Evolutionary conservation across 805 yeast genomes (phyloP), one percentile per base, ranked within the genome.

Genomic region (Yamadazyma nakazawae): DNA sequence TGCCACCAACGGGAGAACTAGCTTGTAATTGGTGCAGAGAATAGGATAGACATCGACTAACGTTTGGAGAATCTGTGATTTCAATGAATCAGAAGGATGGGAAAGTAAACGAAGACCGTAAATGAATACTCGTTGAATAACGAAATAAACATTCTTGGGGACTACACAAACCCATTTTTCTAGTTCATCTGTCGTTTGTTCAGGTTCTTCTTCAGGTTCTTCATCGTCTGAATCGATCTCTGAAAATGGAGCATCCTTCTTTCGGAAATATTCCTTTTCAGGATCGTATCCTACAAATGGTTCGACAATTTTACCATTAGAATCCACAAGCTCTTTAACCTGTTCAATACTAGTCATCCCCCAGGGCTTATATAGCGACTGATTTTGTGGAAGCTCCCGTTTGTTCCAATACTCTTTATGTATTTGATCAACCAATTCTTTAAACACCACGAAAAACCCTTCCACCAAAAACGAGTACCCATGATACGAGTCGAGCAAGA

Each of bases 401-500:
- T 32, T 18, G 19, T 9, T n/a, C 42, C 34, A 47, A 37, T 48
- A 56, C 53, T 19, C 51, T 43, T 8, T 37, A 34, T 25, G 53
- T 16, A 51, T 54, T 56, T 82, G 82, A 28, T 66, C 64, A 6
- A 82, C 68, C 4, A 88, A 62, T 21, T 80, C 82, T 44, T 78
- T 78, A 56, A 91, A 88, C 0, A 88, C 84, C 2, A 74, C 64
- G 51, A 90, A 86, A 49, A 88, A 83, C 1, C 88, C 88, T 48
- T 83, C 83, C 45, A 88, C 82, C 14, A 94, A 67, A 13, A 74
- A 70, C 1, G 82, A 68, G 61, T 92, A 92, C 0, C 92, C 95
- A 64, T 91, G 96, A 58, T 85, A 92, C 44, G 82, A 72, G 64
- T 92, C 98, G 42, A 92, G 71, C 31, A 91, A 67, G 16, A 83